These are phyloP conservation scores for Gnaphalium uliginosum DNA, from an alignment of 129 eudicot genomes.

Conservation along the genomic window DNA sequence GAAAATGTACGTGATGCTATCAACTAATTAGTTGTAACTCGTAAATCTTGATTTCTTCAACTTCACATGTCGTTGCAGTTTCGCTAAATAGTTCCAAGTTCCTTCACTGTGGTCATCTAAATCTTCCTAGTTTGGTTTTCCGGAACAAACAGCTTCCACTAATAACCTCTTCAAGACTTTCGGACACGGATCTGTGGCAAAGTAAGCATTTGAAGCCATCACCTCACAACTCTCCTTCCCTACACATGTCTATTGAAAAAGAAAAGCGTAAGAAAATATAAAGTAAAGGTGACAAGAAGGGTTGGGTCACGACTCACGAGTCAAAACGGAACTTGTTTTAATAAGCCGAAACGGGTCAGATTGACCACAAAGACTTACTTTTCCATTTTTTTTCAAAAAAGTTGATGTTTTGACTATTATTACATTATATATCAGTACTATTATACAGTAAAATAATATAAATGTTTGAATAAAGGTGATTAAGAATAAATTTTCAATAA, in stretches of 20 bases:
- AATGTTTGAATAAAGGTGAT: no score
- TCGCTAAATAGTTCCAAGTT: slow-evolving; percentile 13
- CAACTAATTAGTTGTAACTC: slow-evolving; percentile 6
- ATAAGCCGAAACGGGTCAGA: not conserved
- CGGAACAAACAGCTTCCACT: slow-evolving; percentile 72
- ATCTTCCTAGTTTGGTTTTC: slow-evolving; percentile 5
- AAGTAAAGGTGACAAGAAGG: not conserved
- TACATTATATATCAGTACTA: no score
- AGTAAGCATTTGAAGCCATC: slow-evolving; percentile 52
- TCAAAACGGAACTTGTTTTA: not conserved
- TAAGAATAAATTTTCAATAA: no score
- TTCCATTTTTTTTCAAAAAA: no score
- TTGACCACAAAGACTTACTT: no score
- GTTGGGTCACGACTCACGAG: not conserved
- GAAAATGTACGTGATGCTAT: not conserved
- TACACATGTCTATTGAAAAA: slow-evolving; percentile 54
- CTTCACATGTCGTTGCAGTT: slow-evolving; percentile 5
- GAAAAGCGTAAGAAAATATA: slow-evolving; percentile 11
- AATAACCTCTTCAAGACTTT: slow-evolving; percentile 59
- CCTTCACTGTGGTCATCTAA: not conserved
- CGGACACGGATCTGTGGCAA: slow-evolving; percentile 74
- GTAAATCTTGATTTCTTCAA: slow-evolving; percentile 1
- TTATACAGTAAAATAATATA: no score
- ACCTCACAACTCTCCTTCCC: slow-evolving; percentile 69
- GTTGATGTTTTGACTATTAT: no score